A percentile compares a stretch with the other conserved stretches of the same genome.
These are phyloP conservation scores for Hypoxylon rubiginosum DNA, from an alignment of 2,329 filamentous ascomycete genomes.

Conservation along the genomic window DNA sequence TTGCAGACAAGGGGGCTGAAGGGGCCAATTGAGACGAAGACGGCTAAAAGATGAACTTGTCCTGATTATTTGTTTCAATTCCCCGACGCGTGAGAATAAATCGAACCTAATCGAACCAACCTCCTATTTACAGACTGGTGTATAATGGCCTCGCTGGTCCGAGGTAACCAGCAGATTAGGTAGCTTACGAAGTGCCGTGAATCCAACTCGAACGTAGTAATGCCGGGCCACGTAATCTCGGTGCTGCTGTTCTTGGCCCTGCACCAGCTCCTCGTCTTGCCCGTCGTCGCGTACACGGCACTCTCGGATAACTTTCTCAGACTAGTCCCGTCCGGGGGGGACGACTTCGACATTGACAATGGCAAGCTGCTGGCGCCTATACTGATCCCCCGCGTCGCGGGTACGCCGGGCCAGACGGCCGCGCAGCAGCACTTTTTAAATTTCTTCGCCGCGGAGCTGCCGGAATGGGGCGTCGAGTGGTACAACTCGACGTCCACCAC, in stretches of 20 bases:
- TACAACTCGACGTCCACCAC: slow-evolving; percentile 82
- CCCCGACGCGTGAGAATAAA: slow-evolving; percentile 13
- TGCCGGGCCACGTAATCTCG: slow-evolving; percentile 34
- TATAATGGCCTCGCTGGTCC: slow-evolving; percentile 45
- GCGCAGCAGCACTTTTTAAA: slow-evolving; percentile 79
- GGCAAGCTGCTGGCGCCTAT: slow-evolving; percentile 81
- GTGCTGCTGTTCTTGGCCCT: slow-evolving; percentile 44
- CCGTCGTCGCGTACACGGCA: slow-evolving; percentile 52
- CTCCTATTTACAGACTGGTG: slow-evolving; percentile 9
- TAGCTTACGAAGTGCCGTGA: slow-evolving; percentile 33
- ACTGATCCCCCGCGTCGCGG: slow-evolving; percentile 79
- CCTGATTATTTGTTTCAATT: slow-evolving; percentile 11
- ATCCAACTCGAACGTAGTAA: slow-evolving; percentile 28
- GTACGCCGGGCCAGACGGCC: slow-evolving; percentile 74
- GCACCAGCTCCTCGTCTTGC: slow-evolving; percentile 46
- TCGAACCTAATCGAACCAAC: neutral
- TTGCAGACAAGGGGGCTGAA: slow-evolving; percentile 19
- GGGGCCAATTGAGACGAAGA: slow-evolving; percentile 23
- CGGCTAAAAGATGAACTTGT: slow-evolving; percentile 40
- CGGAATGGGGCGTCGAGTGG: slow-evolving; percentile 77
- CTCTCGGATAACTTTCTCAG: slow-evolving; percentile 77
- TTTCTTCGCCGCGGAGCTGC: slow-evolving; percentile 77
- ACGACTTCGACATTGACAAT: slow-evolving; percentile 79
- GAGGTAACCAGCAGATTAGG: slow-evolving; percentile 44
- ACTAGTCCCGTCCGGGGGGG: slow-evolving; percentile 71